Evolutionary conservation across 768 basidiomycete species (phyloP), one percentile per base, ranked within the genome.

Genomic region (Mycena haematopus): DNA sequence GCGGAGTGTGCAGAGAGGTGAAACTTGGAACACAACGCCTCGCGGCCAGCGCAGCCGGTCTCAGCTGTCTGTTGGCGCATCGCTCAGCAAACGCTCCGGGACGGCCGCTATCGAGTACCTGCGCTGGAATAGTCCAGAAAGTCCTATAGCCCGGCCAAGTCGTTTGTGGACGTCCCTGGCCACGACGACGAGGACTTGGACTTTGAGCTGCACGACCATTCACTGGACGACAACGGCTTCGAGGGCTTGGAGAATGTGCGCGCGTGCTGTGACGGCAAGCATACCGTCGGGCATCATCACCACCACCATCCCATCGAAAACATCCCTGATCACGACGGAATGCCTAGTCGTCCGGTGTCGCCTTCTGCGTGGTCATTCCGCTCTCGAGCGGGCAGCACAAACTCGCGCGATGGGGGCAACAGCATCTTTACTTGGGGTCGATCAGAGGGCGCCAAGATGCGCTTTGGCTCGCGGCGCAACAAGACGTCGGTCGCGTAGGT

Each of bases 201-300:
- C 69, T 92, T 96, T 70, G 93, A 96, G 76, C 78, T 95, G 33
- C 89, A 95, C 68, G 91, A 86, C 21, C 90, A 87, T 21, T 80
- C 81, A 22, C 73, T 84, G 65, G 90, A 87, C 14, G 92, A 93
- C 66, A 88, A 88, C 33, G 93, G 87, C 6, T 99, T 86, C 72
- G 96, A 98, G 70, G 95, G 95, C 0, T 75, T 99, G 57, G 96
- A 98, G 78, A 98, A 99, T 70, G 95, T 98, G 22, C 85, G 96
- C 24, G 95, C 91, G 1, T 95, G 93, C 73, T 95, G 92, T 69
- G 92, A 93, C 72, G 93, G 92, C 21, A 82, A 86, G 54, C 93
- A 95, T 74, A 94, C 92, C 1, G 92, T 95, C 19, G 92, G 92
- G 0, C 84, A 84, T 56, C 76, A 80, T 58, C 75, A 76, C 24